These are phyloP conservation scores for Calonectria honghensis DNA, from an alignment of 2,329 filamentous ascomycete species.

Conservation along the genomic window DNA sequence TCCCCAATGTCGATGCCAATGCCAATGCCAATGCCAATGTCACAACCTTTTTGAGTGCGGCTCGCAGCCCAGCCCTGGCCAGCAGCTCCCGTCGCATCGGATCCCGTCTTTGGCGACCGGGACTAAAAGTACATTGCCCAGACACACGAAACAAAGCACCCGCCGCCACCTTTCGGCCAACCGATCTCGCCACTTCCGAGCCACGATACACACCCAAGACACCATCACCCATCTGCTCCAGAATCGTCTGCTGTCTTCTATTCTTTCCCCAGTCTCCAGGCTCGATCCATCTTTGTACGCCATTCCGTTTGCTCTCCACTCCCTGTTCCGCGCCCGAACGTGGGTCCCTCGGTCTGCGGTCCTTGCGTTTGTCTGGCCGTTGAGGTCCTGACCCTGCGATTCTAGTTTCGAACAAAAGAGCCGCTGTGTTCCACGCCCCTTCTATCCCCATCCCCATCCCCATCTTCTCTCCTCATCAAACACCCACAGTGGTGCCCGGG, in stretches of 20 bases:
- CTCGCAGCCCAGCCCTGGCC: slow-evolving; percentile 51
- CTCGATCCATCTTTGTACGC: slow-evolving; percentile 34
- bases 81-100: slow-evolving; percentile 51
- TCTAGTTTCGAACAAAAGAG: slow-evolving; percentile 56
- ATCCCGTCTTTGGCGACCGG: slow-evolving; percentile 36
- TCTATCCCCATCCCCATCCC: slow-evolving; percentile 46
- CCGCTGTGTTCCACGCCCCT: slow-evolving; percentile 55
- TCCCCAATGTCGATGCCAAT: slow-evolving; percentile 32
- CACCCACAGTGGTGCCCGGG: slow-evolving; percentile 45
- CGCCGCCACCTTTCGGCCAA: slow-evolving; percentile 38
- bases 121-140: slow-evolving; percentile 28
- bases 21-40: slow-evolving; percentile 30
- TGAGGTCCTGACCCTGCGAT: slow-evolving; percentile 52
- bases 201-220: slow-evolving; percentile 44
- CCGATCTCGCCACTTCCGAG: slow-evolving; percentile 51
- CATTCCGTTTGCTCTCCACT: slow-evolving; percentile 35
- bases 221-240: slow-evolving; percentile 17
- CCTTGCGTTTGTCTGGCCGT: slow-evolving; percentile 34
- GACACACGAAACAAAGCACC: slow-evolving; percentile 28
- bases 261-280: slow-evolving; percentile 36
- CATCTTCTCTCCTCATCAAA: slow-evolving; percentile 42
- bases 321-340: slow-evolving; percentile 27
- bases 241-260: slow-evolving; percentile 28
- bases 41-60: slow-evolving; percentile 45
- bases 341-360: slow-evolving; percentile 21